Base-by-base conservation (phyloP, 805 yeast species). In the Starmerella davenportii region DNA sequence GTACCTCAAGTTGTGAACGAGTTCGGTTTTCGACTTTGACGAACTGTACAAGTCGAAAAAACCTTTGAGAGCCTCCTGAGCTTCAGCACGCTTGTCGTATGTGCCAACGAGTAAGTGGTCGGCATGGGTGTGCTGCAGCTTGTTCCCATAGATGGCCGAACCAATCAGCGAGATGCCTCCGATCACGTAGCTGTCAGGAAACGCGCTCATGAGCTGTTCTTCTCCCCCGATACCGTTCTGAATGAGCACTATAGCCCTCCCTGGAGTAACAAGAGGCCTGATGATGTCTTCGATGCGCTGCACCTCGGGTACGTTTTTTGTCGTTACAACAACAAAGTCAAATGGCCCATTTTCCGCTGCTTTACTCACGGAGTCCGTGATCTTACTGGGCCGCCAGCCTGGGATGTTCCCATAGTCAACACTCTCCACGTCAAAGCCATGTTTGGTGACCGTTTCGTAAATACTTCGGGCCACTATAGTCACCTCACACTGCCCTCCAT, bases 221-320 rank as follows among this genome's bases (percentile, higher is more conserved):
- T 73, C 80, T 38, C 71, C 64, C 39, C 72, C 79, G 42, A 76
- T 61, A 0, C 81, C 84, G 52, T 74, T 76, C 54, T 76, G 82
- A 38, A 76, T 58, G 39, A 77, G 61, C 2, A 76, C 66, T 32
- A 75, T 57, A 13, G 70, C 57, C 4, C 76, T 66, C 29, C 56
- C 59, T 1, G 62, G 54, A 25, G 68, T 58, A 29, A 76, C 65
- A 4, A 69, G 72, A 1, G 71, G 69, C 11, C 50, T 64, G 30
- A 65, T 62, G 34, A 74, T 51, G 11, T 72, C 73, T 46, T 68
- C 74, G 16, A 71, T 56, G 35, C 64, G 62, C 40, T 62, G 55
- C 7, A 77, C 56, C 48, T 77, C 85, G 3, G 84, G 84, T 19
- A 72, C 63, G 51, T 70, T 73, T 51, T 77, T 77, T 36, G 77